Evolutionary conservation across 768 basidiomycete species (phyloP).

Genomic region (Coprinellus micaceus): DNA sequence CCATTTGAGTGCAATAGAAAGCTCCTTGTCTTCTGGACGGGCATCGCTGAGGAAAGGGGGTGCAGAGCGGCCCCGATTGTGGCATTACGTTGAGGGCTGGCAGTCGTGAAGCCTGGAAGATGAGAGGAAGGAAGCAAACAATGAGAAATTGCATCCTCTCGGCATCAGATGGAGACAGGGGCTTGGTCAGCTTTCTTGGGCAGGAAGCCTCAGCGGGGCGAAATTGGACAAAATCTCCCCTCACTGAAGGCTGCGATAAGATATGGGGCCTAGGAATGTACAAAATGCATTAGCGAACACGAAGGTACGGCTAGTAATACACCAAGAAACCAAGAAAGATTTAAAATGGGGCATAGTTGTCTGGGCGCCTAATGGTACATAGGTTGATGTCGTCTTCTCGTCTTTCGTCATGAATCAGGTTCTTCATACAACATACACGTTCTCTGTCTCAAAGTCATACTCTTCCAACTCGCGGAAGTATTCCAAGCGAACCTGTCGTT

Average conservation of each 20-base stretch:
- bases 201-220: too few species aligned
- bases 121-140: too few species aligned
- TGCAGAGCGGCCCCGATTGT: not conserved
- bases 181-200: too few species aligned
- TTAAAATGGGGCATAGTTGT: not conserved
- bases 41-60: not conserved
- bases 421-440: slow-evolving; percentile 53
- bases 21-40: not conserved
- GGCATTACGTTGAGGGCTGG: too few species aligned
- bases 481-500: slow-evolving; percentile 48
- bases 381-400: not conserved
- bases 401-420: not conserved
- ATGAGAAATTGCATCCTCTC: too few species aligned
- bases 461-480: slow-evolving; percentile 52
- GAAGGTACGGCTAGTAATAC: not conserved
- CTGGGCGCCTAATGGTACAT: not conserved
- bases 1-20: too few species aligned
- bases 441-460: slow-evolving; percentile 54
- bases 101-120: too few species aligned
- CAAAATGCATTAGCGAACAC: too few species aligned
- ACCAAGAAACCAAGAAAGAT: not conserved
- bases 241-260: too few species aligned
- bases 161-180: too few species aligned
- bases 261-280: too few species aligned
- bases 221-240: too few species aligned